Base-by-base conservation (phyloP, 495 filamentous ascomycete genomes). In the Penicillium pancosmium region DNA sequence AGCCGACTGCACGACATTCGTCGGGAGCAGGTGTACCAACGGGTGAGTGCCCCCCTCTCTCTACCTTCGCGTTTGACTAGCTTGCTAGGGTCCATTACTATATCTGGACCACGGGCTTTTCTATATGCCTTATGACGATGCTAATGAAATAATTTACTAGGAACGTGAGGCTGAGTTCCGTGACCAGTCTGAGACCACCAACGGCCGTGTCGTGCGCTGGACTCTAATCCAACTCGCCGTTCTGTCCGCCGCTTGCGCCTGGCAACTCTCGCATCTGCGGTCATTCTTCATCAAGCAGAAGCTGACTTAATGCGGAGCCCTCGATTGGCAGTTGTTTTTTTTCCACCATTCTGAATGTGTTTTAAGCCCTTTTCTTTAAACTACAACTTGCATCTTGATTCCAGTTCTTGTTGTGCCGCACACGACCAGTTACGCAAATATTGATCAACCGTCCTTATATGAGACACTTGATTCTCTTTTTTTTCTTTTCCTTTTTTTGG, bases 251-350 rank as follows among this genome's bases (percentile, higher is more conserved):
- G 95, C 94, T 27, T 98, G 94, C 74, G 91, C 94, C 55, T 98
- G 94, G 94, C 94, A 98, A 75, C 82, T 98, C 34, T 95, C 91
- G 12, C 93, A 98, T 74, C 83, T 98, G 54, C 82, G 94, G 55
- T 89, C 91, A 21, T 98, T 98, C 82, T 98, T 98, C 80, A 98
- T 98, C 81, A 98, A 98, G 84, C 94, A 98, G 80, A 98, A 98
- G 81, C 83, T 98, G 68, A 98, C 94, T 50, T 78, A 66, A 57
- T 16, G 57, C 31, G 16, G 38, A 38, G 34, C 36, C 13, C 36
- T 31, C 27, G 33, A 12, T 35, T 47, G 15, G 46, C 27, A 25
- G 36, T 38, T 38, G 36, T 38, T 12, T 38, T 38, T 15, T 23
- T 21, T 18, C 11, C 23, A 21, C 31, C 27, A 54, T 50, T 52